Evolutionary conservation across 352 stramenopile genomes (phyloP), one percentile per base, ranked within the genome.

Genomic region (Phytophthora sp.): DNA sequence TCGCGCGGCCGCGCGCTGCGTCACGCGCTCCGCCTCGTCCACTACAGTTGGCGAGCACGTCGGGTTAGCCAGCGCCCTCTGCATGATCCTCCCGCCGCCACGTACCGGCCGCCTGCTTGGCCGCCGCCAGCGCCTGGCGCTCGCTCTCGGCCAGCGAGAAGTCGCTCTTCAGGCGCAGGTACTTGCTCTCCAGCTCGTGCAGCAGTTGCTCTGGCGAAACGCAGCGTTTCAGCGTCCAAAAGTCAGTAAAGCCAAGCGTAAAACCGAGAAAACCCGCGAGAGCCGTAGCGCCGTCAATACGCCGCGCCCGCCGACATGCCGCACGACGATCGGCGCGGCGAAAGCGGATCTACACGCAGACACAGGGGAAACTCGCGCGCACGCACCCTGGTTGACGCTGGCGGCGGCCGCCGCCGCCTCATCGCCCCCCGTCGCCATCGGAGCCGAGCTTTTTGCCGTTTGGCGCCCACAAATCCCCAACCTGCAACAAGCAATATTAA

Each of bases 131-230:
- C 5, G 46, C 44, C 62, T 91, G 77, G 32, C 77, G 76, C 57
- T 89, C 78, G n/a, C 62, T 71, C 64, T 91, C 84, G 0, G 72
- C 55, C 12, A 87, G 59, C 4, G 69, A 74, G n/a, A 89, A 75
- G n/a, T 89, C 71, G 58, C 78, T 79, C 55, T 86, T 81, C 2
- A 88, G 54, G 10, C 54, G 58, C 50, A 92, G 53, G 62, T 82
- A 89, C 60, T 94, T 92, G 26, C 76, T 77, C 59, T 94, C 85
- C 28, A 92, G 62, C 43, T 94, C 85, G 51, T 94, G 85, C 23
- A 92, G 62, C 49, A 92, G 54, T 88, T 94, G 82, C 48, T 92
- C 83, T 92, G 52, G 13, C 28, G 51, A 49, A 57, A 50, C 13
- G 9, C 13, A 11, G 1, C 18, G 50, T 37, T 39, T 48, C 27